Percentiles rank a stretch among this genome's conserved stretches.
phyloP scores from a whole-genome alignment of 352 stramenopile species.

The Globisporangium sylvaticum region DNA sequence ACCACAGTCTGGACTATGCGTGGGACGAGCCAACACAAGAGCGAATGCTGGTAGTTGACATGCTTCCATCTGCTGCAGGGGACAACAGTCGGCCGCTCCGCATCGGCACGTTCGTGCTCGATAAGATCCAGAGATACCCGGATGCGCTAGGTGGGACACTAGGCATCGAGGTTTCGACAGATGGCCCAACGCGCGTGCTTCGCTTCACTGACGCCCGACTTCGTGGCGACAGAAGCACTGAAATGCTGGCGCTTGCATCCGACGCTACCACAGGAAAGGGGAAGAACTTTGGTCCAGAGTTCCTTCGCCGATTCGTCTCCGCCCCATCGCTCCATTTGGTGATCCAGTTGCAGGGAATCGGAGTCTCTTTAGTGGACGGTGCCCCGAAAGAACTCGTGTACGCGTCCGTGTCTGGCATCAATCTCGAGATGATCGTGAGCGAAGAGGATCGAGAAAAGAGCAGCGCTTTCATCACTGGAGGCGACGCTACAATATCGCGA shows the following conservation, averaged over 20 bases:
- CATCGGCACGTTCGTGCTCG: constrained; percentile 78
- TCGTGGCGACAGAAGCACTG: constrained; percentile 33
- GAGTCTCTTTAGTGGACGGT: constrained; percentile 72
- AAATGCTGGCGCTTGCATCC: constrained; percentile 10
- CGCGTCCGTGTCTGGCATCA: constrained; percentile 58
- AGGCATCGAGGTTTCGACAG: constrained; percentile 77
- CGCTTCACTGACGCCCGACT: constrained; percentile 82
- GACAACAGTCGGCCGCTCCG: constrained; percentile 83
- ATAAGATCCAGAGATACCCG: constrained; percentile 78
- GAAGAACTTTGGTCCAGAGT: constrained; percentile 10
- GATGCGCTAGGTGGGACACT: constrained; percentile 71
- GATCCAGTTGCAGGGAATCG: constrained; percentile 65
- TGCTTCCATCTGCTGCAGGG: constrained; percentile 82
- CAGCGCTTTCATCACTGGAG: constrained; percentile 38
- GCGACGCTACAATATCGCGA: constrained; percentile 38
- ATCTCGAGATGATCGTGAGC: constrained; percentile 55
- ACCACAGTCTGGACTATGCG: constrained; percentile 85
- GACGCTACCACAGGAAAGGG: constrained; percentile 1
- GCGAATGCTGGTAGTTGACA: constrained; percentile 78
- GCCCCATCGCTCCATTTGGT: constrained; percentile 46
- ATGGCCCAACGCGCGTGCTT: constrained; percentile 85
- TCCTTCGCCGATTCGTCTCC: constrained; percentile 48
- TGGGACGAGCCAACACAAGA: constrained; percentile 87
- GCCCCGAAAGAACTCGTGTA: constrained; percentile 80
- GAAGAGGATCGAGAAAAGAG: constrained; percentile 36